Base-by-base conservation (phyloP, 2,329 filamentous ascomycete genomes). In the Akanthomyces lecanii region DNA sequence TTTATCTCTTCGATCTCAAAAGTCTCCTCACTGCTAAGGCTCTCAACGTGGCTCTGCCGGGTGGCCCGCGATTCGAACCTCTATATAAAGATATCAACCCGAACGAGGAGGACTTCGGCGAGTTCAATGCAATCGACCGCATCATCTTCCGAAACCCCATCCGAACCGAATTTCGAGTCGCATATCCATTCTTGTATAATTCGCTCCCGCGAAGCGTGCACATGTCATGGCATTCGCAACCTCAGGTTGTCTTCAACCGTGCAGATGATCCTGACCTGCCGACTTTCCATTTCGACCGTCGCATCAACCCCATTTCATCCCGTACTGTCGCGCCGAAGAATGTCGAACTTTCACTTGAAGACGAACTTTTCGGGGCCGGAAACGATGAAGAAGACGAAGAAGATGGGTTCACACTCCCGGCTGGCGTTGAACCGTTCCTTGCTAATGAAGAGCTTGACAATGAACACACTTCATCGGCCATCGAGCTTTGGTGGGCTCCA, bases 71-170 rank as follows among this genome's bases (percentile, higher is more conserved):
- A 36, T 99, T 99, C 67, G 95, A 99, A 76, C 95, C 95, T 28
- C 76, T 99, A 23, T 99, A 97, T 82, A 99, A 99, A 78, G 95
- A 99, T 70, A 93, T 99, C 65, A 93, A 99, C 74, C 95, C 95
- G 2, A 99, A 99, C 70, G 94, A 98, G 69, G 95, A 99, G 75
- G 95, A 99, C 73, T 99, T 99, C 77, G 95, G 95, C 76, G 95
- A 99, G 76, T 99, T 99, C 82, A 99, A 99, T 72, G 95, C 95
- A 40, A 99, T 99, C 70, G 95, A 99, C 72, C 91, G 96, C 69
- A 99, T 99, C 77, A 99, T 99, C 69, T 99, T 99, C 83, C 90
- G 95, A 67, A 89, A 90, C 53, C 93, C 94, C 0, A 96, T 98
- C 67, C 88, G 94, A 69, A 99, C 94, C 10, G 95, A 99, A 77